These are phyloP conservation scores for Capronia coronata DNA, from an alignment of 2,329 filamentous ascomycete genomes.

Conservation along the genomic window DNA sequence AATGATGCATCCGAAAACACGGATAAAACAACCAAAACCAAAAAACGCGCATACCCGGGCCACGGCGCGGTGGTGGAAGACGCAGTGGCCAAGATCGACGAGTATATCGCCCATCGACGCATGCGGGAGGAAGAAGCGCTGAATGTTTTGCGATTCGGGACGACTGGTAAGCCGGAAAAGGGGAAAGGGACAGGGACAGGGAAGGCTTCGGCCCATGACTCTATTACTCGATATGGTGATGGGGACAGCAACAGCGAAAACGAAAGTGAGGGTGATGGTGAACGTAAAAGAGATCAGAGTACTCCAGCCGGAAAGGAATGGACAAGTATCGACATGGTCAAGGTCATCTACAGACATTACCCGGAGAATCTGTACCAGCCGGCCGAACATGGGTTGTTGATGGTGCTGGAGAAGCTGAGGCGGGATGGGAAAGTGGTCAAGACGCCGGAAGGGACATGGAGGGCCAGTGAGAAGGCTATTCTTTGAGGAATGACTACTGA, in stretches of 20 bases:
- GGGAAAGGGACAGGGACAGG: no score
- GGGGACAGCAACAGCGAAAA: slow-evolving; percentile 30
- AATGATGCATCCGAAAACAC: neutral
- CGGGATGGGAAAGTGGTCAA: slow-evolving; percentile 60
- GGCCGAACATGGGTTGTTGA: slow-evolving; percentile 67
- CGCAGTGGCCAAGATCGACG: slow-evolving; percentile 62
- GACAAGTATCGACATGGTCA: slow-evolving; percentile 77
- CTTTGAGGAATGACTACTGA: slow-evolving; percentile 8
- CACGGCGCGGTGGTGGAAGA: slow-evolving; percentile 75
- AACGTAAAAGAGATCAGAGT: slow-evolving; percentile 27
- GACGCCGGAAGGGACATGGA: slow-evolving; percentile 22
- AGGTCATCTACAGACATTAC: slow-evolving; percentile 74
- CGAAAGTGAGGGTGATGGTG: slow-evolving; percentile 33
- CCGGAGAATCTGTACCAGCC: slow-evolving; percentile 67
- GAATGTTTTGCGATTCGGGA: slow-evolving; percentile 50
- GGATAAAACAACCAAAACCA: neutral
- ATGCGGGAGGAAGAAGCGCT: slow-evolving; percentile 74
- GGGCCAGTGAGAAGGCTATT: slow-evolving; percentile 24
- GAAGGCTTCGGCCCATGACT: slow-evolving; percentile 24
- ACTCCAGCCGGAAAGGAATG: slow-evolving; percentile 44
- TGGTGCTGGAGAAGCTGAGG: slow-evolving; percentile 73
- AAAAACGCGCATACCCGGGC: slow-evolving; percentile 72
- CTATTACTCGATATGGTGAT: slow-evolving; percentile 20
- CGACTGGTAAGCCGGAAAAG: slow-evolving; percentile 18
- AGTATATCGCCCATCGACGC: slow-evolving; percentile 77